Evolutionary conservation across 306 rosid genomes (phyloP), one percentile per base, ranked within the genome.

Genomic region (Lotus japonicus): DNA sequence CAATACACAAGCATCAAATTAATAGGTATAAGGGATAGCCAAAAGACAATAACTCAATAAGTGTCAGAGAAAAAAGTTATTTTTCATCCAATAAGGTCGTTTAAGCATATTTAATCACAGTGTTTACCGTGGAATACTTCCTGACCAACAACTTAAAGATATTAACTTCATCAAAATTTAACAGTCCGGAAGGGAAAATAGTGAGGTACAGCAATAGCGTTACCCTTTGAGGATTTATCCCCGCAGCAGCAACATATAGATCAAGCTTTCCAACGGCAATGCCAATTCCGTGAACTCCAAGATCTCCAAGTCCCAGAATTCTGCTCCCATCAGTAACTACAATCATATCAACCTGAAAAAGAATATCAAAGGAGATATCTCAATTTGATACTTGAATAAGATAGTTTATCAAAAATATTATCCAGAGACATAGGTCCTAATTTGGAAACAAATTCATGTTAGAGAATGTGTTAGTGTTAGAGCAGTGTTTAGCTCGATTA

Each of bases 311-410:
- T 64, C 99, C 99, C 66, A 95, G 82, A 72, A 95, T 84, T 83
- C 99, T 87, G 82, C 99, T 88, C 76, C 99, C 99, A 81, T 95
- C 99, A 1, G 96, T 95, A 50, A 95, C 99, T 80, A 95, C 99
- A 80, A 95, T 95, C 97, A 95, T 95, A 81, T 95, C 99, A 69
- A 95, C 99, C 99, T 95, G 96, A 70, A 83, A 83, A 73, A 79
- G 19, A 67, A 63, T 16, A 73, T 31, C 62, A 55, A 44, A 63
- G 10, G 33, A 60, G 59, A 66, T 45, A 56, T 60, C 68, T 36
- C 72, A 58, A 60, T 63, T 70, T 56, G 58, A 65, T 41, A 50
- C 33, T 39, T 43, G n/a, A 46, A 21, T 50, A 51, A 64, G 58
- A 71, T 66, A 66, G 42, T 13, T 19, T n/a, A 45, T 16, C 18